Evolutionary conservation across 1,139 yeast species (phyloP), one percentile per base, ranked within the genome.

Genomic region (Nadsonia starkeyi-henricii): DNA sequence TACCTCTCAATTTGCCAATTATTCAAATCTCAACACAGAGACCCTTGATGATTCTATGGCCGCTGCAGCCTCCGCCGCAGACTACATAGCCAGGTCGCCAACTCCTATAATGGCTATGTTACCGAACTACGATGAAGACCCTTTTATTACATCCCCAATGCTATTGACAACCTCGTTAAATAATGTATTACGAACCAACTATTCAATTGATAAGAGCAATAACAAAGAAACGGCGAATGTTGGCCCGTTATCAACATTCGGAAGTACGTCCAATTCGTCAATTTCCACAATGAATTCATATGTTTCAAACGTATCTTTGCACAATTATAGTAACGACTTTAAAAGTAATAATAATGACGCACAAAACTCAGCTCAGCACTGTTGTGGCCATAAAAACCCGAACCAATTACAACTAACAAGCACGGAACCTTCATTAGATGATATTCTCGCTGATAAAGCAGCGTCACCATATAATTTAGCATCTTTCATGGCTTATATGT

Each of bases 381-480:
- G 4, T n/a, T 13, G 5, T 33, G 5, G 17, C 4, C 15, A 33
- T 15, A 8, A 33, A 33, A 8, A 13, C 17, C 17, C 15, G 15
- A 3, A 12, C 4, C 39, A 5, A 12, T 4, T 15, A 33, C 15
- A 9, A 12, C 4, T 15, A 12, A 15, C 39, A 15, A 33, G 17
- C 17, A 33, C 4, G 3, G 39, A 33, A 33, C 64, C 64, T n/a
- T 45, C 62, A 21, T 54, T 62, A 37, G 60, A 56, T 43, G 62
- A 58, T 18, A 61, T 62, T 26, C 50, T 62, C 18, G 48, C 48
- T 13, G 52, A 58, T 51, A 49, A 45, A 18, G 52, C 62, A 2
- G 48, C 54, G 8, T 51, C 57, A 36, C 66, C 66, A n/a, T 62
- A 54, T 53, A 52, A 59, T 20, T 53, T 62, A 41, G 49, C 56